Evolutionary conservation across 2,329 filamentous ascomycete genomes (phyloP).

Genomic region (Aspergillus pseudotamarii): DNA sequence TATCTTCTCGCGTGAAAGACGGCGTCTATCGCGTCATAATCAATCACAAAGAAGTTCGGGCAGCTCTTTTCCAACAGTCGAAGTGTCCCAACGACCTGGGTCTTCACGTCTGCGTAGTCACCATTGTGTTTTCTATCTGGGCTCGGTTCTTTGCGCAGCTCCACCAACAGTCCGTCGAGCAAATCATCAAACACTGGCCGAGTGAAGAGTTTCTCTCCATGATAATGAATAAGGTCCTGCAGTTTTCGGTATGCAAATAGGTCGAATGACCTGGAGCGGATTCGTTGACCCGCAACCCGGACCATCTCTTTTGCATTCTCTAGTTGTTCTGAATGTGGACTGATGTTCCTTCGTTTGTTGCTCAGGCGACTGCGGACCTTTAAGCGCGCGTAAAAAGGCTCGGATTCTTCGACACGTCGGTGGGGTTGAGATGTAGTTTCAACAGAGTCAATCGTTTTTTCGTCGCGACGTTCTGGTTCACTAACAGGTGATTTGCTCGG

Average conservation of each 20-base stretch:
- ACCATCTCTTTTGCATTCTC: background rate
- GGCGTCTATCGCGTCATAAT: background rate
- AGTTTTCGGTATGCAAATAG: conserved; percentile 47
- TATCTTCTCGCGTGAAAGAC: conserved; percentile 31
- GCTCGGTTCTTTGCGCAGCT: background rate
- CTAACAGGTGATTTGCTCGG: background rate
- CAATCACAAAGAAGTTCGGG: background rate
- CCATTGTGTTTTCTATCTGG: background rate
- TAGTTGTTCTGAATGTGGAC: background rate
- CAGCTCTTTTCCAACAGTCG: background rate
- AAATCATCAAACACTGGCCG: background rate
- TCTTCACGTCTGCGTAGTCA: background rate
- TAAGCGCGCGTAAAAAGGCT: background rate
- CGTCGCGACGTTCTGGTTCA: background rate
- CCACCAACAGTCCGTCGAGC: background rate
- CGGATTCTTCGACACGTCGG: background rate
- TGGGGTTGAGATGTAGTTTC: background rate
- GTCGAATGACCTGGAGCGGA: conserved; percentile 40
- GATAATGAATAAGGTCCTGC: conserved; percentile 40
- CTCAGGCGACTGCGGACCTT: background rate
- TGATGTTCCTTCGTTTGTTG: background rate
- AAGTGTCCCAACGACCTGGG: background rate
- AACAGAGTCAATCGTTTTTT: background rate
- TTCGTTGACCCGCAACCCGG: conserved; percentile 19
- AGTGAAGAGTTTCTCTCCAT: background rate